Base-by-base conservation (phyloP, 202 grass and related monocot genomes). In the Hordeum pubiflorum region DNA sequence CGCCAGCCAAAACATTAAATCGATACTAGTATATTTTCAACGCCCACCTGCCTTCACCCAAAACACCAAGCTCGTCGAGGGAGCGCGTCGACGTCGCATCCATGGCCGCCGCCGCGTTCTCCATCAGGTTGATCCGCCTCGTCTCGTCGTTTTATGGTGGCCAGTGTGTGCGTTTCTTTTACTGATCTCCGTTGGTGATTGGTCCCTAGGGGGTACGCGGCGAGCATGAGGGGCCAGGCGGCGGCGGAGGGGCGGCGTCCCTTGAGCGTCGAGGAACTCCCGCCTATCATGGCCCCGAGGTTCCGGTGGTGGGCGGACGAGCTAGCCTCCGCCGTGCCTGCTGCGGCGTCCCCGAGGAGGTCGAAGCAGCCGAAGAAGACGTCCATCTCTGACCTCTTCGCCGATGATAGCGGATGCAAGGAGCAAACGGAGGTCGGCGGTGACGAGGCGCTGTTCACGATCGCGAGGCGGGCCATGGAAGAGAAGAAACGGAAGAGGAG, bases 291-390 rank as follows among this genome's bases (percentile, higher is more conserved):
- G 60, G 68, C 63, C 9, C 38, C 58, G 9, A 18, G 3, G 4
- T 89, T 82, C 83, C 79, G 83, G 9, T 89, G 87, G 83, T 89
- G 87, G 87, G 74, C 37, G 52, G 74, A 89, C n/a, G 83, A 82
- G 52, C 50, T 86, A 1, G 79, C 78, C 5, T 10, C 73, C 58
- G 24, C 69, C n/a, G 55, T 48, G 24, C 32, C 63, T 2, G 37
- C 38, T 24, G 66, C 64, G 4, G n/a, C 23, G 17, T 29, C 27
- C 24, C 79, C 43, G 58, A 41, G 18, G 72, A 57, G 44, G 74
- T 33, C 63, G 22, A 71, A 62, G 67, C 39, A 59, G 18, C 87
- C 59, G 31, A 89, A 89, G 79, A 79, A 89, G 74, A 74, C 79
- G 13, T 89, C 74, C 31, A 74, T 89, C 59, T 69, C 74, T 0